Evolutionary conservation across 2,329 filamentous ascomycete genomes (phyloP).

Genomic region (Beauveria sp.): DNA sequence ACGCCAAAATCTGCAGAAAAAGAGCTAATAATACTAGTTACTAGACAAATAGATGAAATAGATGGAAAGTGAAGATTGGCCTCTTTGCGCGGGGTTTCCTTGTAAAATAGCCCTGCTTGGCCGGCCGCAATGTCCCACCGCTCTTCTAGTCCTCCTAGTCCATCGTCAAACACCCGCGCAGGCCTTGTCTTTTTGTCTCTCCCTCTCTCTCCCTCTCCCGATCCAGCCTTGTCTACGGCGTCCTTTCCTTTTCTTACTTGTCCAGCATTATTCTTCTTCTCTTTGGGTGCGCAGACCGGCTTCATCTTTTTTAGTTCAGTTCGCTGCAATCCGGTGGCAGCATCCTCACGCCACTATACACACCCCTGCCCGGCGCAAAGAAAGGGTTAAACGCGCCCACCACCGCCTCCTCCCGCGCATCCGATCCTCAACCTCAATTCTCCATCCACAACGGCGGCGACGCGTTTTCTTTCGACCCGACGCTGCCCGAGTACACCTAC

Average conservation of each 20-base stretch:
- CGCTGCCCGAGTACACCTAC: not conserved
- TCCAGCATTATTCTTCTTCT: not conserved
- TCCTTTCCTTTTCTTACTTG: not conserved
- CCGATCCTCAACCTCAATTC: not conserved
- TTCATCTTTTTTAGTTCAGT: no score
- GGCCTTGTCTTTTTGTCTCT: not conserved
- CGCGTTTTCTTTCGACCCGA: not conserved
- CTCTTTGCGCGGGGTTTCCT: no score
- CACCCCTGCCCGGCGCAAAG: conserved; percentile 2
- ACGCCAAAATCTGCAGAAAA: no score
- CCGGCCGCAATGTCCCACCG: not conserved
- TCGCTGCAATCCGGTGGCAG: not conserved
- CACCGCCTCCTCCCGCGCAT: not conserved
- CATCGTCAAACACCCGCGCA: not conserved
- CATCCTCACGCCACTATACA: not conserved
- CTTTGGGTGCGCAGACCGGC: not conserved
- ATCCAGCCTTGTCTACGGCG: not conserved
- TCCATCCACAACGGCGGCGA: not conserved
- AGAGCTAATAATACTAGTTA: no score
- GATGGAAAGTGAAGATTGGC: no score
- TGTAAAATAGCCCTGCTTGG: not conserved
- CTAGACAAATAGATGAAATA: no score
- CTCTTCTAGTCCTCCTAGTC: not conserved
- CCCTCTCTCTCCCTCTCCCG: not conserved
- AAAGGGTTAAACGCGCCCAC: conserved; percentile 1